Evolutionary conservation across 164 flowering plant genomes (phyloP).

Genomic region (Vitis amurensis): DNA sequence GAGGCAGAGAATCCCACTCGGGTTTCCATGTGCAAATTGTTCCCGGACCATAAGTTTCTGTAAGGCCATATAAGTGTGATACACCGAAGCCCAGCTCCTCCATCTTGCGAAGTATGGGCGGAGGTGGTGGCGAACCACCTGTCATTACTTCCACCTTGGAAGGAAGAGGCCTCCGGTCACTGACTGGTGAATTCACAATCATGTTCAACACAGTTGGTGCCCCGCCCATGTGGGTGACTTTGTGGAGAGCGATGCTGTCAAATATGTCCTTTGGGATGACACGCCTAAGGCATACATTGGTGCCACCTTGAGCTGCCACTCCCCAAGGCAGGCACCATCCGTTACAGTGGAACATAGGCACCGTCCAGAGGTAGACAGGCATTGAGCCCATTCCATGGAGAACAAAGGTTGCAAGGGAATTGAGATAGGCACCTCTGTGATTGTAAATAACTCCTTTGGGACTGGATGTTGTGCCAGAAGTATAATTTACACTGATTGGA

Average conservation of each 20-base stretch:
- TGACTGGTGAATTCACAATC: constrained; percentile 22
- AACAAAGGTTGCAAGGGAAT: constrained; percentile 34
- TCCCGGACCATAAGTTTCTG: constrained; percentile 71
- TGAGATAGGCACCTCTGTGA: constrained; percentile 53
- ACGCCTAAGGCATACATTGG: constrained; percentile 42
- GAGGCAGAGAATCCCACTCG: constrained; percentile 33
- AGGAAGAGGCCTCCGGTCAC: constrained; percentile 24
- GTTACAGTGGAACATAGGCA: constrained; percentile 61
- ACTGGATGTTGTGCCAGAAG: constrained; percentile 51
- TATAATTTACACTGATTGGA: constrained; percentile 47
- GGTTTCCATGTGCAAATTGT: constrained; percentile 42
- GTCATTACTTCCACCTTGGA: constrained; percentile 42
- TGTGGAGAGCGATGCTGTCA: constrained; percentile 26
- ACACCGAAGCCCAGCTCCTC: constrained; percentile 53
- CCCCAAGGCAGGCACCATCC: constrained; percentile 66
- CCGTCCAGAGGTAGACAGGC: constrained; percentile 54
- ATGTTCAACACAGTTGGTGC: constrained; percentile 42
- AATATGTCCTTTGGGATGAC: constrained; percentile 31
- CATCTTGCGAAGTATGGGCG: constrained; percentile 30
- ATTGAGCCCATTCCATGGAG: constrained; percentile 19
- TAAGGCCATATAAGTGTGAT: constrained; percentile 60
- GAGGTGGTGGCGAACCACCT: constrained; percentile 55
- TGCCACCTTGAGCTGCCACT: constrained; percentile 56
- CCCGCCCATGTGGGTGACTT: constrained; percentile 51
- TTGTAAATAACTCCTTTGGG: constrained; percentile 61